Percentiles rank a stretch among this genome's conserved stretches.
These are phyloP conservation scores for Thelephora terrestris DNA, from an alignment of 1,284 basidiomycete genomes.

Conservation along the genomic window DNA sequence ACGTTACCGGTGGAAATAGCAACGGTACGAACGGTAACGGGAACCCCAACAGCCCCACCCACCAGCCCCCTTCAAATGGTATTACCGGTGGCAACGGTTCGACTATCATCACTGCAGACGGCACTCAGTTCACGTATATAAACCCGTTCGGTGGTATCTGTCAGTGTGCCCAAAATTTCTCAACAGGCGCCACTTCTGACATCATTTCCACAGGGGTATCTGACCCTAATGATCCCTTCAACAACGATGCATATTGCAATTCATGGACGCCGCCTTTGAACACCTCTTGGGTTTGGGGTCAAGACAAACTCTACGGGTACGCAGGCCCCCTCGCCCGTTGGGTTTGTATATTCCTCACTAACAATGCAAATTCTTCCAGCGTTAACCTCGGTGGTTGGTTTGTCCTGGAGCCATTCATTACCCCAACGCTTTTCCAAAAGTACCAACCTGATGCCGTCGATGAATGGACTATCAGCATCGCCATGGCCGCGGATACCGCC, in stretches of 20 bases:
- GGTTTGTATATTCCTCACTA: constrained; percentile 6
- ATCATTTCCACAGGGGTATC: constrained; percentile 30
- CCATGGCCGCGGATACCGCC: constrained; percentile 29
- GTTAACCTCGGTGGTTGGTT: constrained; percentile 67
- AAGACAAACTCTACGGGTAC: constrained; percentile 57
- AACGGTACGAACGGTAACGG: constrained; percentile 9
- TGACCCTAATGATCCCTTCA: constrained; percentile 53
- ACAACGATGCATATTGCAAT: constrained; percentile 48
- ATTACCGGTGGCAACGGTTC: constrained; percentile 54
- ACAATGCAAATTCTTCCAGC: constrained; percentile 9
- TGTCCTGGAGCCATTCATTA: constrained; percentile 75
- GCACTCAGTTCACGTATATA: constrained; percentile 54
- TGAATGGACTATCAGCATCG: constrained; percentile 45
- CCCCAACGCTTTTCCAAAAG: constrained; percentile 67
- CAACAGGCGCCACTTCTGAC: constrained; percentile 6
- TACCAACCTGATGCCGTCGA: constrained; percentile 41
- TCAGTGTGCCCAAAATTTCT: constrained; percentile 27
- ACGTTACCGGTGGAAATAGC: constrained; percentile 9
- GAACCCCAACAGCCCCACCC: constrained; percentile 3
- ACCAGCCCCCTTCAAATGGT: constrained; percentile 5
- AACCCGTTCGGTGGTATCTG: constrained; percentile 68
- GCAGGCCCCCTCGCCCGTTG: constrained; percentile 26
- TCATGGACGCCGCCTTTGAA: constrained; percentile 56
- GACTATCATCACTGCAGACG: constrained; percentile 49
- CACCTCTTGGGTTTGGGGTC: constrained; percentile 61